Evolutionary conservation across 805 yeast genomes (phyloP).

Genomic region (Diddensiella santjacobensis): DNA sequence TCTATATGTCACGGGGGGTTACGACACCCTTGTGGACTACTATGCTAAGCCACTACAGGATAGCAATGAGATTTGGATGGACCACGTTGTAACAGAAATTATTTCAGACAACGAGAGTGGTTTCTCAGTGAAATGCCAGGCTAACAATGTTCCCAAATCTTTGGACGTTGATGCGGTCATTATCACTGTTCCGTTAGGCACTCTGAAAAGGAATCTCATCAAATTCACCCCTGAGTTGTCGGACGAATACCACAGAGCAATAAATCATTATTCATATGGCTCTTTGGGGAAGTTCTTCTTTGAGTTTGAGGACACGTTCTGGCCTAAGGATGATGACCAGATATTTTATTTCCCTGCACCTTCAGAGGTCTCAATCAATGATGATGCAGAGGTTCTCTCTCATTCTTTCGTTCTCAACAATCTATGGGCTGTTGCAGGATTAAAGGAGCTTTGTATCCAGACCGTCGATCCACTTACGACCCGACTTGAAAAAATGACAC

Average conservation of each 20-base stretch:
- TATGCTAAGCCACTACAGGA: conserved; percentile 18
- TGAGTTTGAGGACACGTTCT: conserved; percentile 29
- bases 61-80: conserved; percentile 20
- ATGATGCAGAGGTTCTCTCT: conserved; percentile 17
- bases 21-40: conserved; percentile 21
- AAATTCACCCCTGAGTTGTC: conserved; percentile 26
- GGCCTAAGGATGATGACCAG: conserved; percentile 29
- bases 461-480: conserved; percentile 22
- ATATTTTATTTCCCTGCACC: conserved; percentile 24
- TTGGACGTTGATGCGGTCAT: conserved; percentile 26
- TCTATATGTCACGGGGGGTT: conserved; percentile 24
- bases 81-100: conserved; percentile 16
- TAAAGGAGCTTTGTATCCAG: conserved; percentile 23
- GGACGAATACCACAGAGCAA: conserved; percentile 17
- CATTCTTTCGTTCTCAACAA: conserved; percentile 22
- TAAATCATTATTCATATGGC: conserved; percentile 25
- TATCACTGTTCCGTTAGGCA: conserved; percentile 31
- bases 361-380: conserved; percentile 5
- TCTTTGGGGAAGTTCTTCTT: conserved; percentile 32
- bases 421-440: conserved; percentile 24
- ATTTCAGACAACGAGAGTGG: conserved; percentile 8
- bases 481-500: conserved; percentile 16
- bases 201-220: conserved; percentile 23
- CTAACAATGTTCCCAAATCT: conserved; percentile 10
- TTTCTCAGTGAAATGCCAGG: conserved; percentile 7